Percentiles rank a stretch among this genome's conserved stretches.
Evolutionary conservation across 2,329 filamentous ascomycete species (phyloP).

Genomic region (Fusarium coffeatum): DNA sequence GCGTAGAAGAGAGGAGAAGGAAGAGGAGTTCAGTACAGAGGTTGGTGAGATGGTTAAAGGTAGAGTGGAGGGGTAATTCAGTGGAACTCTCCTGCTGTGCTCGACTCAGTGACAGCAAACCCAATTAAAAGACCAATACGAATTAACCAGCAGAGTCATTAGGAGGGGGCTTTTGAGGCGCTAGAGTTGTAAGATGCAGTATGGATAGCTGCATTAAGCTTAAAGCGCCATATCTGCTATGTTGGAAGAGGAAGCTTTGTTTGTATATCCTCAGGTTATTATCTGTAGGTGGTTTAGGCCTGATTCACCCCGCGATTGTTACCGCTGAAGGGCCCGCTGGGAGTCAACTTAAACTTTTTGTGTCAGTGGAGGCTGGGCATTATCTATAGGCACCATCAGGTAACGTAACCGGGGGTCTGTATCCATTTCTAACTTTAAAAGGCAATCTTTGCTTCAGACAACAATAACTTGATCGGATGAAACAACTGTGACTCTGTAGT

Average conservation of each 20-base stretch:
- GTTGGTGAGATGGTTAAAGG: conserved; percentile 10
- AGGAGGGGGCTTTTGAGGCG: conserved; percentile 17
- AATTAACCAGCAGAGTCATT: conserved; percentile 12
- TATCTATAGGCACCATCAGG: neutral
- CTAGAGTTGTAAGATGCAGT: conserved; percentile 6
- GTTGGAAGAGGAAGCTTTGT: conserved; percentile 12
- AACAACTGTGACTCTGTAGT: neutral
- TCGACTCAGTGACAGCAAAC: conserved; percentile 1
- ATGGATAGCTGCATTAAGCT: conserved; percentile 3
- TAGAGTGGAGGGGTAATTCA: conserved; percentile 30
- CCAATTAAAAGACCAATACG: conserved; percentile 11
- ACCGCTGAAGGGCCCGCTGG: neutral
- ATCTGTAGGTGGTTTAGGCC: neutral
- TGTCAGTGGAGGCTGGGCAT: neutral
- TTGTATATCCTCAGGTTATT: neutral
- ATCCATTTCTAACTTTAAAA: conserved; percentile 1
- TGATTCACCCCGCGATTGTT: conserved; percentile 4
- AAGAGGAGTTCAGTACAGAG: neutral
- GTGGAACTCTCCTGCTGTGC: conserved; percentile 19
- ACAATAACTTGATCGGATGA: conserved; percentile 5
- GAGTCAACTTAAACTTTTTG: neutral
- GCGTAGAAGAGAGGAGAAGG: neutral
- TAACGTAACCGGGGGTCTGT: neutral
- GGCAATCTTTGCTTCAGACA: neutral
- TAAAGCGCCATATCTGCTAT: neutral